Evolutionary conservation across 75 land plant species (phyloP).

Genomic region (Ceratopteris richardii): DNA sequence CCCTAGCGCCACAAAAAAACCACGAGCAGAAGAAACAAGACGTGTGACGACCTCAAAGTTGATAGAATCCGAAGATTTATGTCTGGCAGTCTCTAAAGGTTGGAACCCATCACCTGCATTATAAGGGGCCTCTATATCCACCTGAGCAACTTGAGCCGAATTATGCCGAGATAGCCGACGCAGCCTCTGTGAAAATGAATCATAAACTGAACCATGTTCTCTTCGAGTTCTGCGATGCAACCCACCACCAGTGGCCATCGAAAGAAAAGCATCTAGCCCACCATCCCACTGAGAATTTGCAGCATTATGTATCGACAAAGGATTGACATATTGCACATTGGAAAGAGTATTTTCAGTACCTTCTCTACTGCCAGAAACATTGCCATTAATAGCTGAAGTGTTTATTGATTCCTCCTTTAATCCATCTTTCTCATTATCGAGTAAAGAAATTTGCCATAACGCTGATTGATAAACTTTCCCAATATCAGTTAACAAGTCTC

Average conservation of each 20-base stretch:
- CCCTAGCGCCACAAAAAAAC: constrained; percentile 28
- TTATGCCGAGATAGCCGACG: constrained; percentile 19
- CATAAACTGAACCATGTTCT: constrained; percentile 26
- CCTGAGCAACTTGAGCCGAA: constrained; percentile 8
- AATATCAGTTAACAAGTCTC: constrained; percentile 5
- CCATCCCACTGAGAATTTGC: constrained; percentile 51
- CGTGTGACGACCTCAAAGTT: constrained; percentile 33
- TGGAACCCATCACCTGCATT: constrained; percentile 31
- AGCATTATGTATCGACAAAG: constrained; percentile 51
- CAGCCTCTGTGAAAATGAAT: constrained; percentile 29
- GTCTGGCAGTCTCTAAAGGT: constrained; percentile 22
- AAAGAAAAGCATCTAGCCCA: constrained; percentile 68
- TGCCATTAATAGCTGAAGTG: constrained; percentile 18
- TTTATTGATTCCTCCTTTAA: constrained; percentile 2
- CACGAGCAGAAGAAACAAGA: constrained; percentile 24
- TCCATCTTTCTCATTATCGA: constrained; percentile 11
- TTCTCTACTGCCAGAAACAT: constrained; percentile 23
- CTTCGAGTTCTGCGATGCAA: constrained; percentile 50
- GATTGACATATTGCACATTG: constrained; percentile 62
- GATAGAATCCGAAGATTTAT: constrained; percentile 25
- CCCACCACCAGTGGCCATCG: constrained; percentile 57
- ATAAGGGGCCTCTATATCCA: constrained; percentile 24
- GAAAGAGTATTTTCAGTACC: constrained; percentile 46
- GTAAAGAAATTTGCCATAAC: constrained; percentile 9
- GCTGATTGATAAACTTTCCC: constrained; percentile 12